phyloP scores from a whole-genome alignment of 2,329 filamentous ascomycete genomes.

The Exophiala oligosperma region DNA sequence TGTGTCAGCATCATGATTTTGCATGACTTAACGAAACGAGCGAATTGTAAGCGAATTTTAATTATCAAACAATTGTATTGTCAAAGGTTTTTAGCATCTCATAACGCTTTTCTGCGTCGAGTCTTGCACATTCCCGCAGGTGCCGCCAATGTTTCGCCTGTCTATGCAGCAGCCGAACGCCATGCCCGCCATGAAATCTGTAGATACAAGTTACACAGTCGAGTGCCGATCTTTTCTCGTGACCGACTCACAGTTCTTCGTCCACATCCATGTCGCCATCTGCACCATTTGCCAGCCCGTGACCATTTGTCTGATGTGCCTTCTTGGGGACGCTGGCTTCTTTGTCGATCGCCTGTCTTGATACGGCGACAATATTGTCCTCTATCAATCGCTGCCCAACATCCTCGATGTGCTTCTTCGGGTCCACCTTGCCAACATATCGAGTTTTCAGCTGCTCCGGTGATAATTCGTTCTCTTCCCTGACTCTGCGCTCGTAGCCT shows the following conservation, averaged over 20 bases:
- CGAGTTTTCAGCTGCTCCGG: conserved; percentile 98
- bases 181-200: conserved; percentile 1
- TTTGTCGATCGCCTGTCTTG: conserved; percentile 98
- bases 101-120: background rate
- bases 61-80: background rate
- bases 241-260: conserved; percentile 50
- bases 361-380: conserved; percentile 99
- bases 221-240: background rate
- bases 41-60: background rate
- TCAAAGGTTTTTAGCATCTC: background rate
- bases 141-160: background rate
- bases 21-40: background rate
- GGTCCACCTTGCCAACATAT: conserved; percentile 98
- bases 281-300: conserved; percentile 48
- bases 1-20: conserved; percentile 1
- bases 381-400: conserved; percentile 96
- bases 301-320: conserved; percentile 50
- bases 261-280: conserved; percentile 67
- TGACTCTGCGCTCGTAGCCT: conserved; percentile 97
- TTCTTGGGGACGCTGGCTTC: conserved; percentile 88
- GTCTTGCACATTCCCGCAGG: background rate
- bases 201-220: conserved; percentile 14
- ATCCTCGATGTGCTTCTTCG: conserved; percentile 98
- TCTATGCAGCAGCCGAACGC: background rate
- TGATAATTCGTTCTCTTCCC: conserved; percentile 95